Evolutionary conservation across 345 rosid genomes (phyloP).

Genomic region (Mercurialis annua): DNA sequence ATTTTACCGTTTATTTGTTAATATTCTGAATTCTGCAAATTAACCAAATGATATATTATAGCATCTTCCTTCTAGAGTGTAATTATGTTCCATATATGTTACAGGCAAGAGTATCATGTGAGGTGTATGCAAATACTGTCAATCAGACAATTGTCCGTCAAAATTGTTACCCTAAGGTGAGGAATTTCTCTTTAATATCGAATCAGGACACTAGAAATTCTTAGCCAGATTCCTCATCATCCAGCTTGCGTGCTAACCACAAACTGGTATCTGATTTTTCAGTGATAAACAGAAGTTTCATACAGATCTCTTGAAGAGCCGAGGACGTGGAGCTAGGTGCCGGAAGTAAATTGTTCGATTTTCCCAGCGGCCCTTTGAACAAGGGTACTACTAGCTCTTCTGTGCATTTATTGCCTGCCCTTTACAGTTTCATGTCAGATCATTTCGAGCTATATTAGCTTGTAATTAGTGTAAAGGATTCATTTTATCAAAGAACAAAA

Average conservation of each 20-base stretch:
- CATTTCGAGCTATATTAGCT: neutral
- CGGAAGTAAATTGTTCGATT: neutral
- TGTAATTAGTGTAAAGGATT: constrained; percentile 1
- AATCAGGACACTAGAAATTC: neutral
- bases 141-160: constrained; percentile 59
- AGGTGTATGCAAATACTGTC: constrained; percentile 58
- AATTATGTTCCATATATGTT: constrained; percentile 18
- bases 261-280: constrained; percentile 3
- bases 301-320: neutral
- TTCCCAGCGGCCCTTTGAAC: neutral
- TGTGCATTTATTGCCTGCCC: neutral
- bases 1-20: neutral
- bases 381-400: neutral
- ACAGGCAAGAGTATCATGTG: constrained; percentile 70
- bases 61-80: constrained; percentile 6
- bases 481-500: neutral
- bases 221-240: neutral
- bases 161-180: constrained; percentile 67
- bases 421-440: neutral
- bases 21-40: neutral
- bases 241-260: neutral
- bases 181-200: neutral
- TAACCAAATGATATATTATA: neutral
- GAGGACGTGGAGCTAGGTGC: neutral
- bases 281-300: constrained; percentile 1